A percentile compares a stretch with the other conserved stretches of the same genome.
Evolutionary conservation across 2,329 filamentous ascomycete species (phyloP).

Genomic region (Phyllosticta citrichinensis): DNA sequence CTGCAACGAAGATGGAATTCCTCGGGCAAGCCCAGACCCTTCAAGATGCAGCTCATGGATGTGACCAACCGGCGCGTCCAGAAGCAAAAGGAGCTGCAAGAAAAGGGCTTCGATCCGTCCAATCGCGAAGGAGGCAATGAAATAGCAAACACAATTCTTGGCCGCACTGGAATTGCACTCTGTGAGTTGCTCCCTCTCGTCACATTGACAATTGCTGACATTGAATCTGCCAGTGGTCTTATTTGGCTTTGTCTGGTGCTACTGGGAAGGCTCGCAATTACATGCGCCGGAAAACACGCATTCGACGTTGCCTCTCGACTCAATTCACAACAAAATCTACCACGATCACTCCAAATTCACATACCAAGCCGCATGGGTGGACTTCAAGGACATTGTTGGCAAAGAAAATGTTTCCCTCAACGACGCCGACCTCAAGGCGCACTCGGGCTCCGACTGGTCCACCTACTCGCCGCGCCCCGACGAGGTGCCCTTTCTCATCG

Average conservation of each 20-base stretch:
- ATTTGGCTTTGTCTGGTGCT: slow-evolving; percentile 42
- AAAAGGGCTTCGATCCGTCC: neutral
- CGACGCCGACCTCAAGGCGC: slow-evolving; percentile 42
- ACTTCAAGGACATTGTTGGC: slow-evolving; percentile 52
- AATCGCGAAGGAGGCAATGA: neutral
- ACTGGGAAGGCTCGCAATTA: slow-evolving; percentile 44
- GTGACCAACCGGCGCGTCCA: neutral
- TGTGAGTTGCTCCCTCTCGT: neutral
- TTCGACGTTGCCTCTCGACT: slow-evolving; percentile 49
- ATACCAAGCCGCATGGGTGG: slow-evolving; percentile 54
- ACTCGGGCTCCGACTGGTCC: slow-evolving; percentile 55
- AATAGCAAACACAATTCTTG: neutral
- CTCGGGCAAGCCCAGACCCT: neutral
- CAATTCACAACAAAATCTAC: slow-evolving; percentile 35
- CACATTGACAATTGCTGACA: neutral
- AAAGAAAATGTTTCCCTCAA: slow-evolving; percentile 53
- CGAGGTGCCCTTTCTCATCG: slow-evolving; percentile 49
- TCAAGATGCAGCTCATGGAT: neutral
- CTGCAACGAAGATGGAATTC: neutral
- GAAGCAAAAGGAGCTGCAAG: neutral
- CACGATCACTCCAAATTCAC: slow-evolving; percentile 48
- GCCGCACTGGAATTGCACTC: neutral
- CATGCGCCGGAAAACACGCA: slow-evolving; percentile 36
- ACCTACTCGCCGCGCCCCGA: slow-evolving; percentile 36
- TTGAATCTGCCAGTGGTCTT: slow-evolving; percentile 34